Conservation (phyloP, 768 basidiomycete species). For the Tubosaeta sp. region DNA sequence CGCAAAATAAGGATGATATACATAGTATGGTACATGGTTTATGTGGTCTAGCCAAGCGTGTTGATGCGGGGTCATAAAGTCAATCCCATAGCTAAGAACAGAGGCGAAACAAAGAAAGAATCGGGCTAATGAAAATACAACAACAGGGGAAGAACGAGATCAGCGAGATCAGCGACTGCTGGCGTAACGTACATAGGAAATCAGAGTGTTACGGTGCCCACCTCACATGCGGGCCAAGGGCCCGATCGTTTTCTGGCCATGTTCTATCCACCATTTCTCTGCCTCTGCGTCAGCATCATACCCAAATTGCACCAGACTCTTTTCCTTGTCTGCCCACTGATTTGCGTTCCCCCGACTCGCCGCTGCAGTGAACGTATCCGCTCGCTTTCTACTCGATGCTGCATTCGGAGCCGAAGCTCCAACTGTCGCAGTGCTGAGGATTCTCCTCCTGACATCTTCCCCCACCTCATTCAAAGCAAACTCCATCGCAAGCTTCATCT, state of each 20-base stretch:
- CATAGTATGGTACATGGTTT: background rate
- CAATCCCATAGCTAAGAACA: background rate
- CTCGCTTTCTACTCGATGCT: background rate
- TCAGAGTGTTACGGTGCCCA: background rate
- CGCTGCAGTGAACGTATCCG: background rate
- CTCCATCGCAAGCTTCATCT: constrained; percentile 49
- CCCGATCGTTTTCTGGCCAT: constrained; percentile 21
- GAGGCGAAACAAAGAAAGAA: background rate
- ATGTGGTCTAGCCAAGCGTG: background rate
- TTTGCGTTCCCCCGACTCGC: constrained; percentile 39
- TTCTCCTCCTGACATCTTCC: constrained; percentile 4
- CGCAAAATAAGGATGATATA: background rate
- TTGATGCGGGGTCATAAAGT: background rate
- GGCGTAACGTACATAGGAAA: background rate
- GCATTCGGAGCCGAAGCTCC: background rate
- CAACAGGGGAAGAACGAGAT: background rate
- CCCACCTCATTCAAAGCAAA: constrained; percentile 28
- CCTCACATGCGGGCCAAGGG: constrained; percentile 14
- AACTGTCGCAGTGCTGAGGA: constrained; percentile 13
- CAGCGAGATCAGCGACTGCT: background rate
- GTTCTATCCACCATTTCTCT: constrained; percentile 45
- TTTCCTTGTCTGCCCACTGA: constrained; percentile 55
- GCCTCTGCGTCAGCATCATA: constrained; percentile 53
- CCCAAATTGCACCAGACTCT: constrained; percentile 44
- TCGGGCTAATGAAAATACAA: background rate